These are phyloP conservation scores for Neurospora cerealis DNA, from an alignment of 495 filamentous ascomycete genomes.

Conservation along the genomic window DNA sequence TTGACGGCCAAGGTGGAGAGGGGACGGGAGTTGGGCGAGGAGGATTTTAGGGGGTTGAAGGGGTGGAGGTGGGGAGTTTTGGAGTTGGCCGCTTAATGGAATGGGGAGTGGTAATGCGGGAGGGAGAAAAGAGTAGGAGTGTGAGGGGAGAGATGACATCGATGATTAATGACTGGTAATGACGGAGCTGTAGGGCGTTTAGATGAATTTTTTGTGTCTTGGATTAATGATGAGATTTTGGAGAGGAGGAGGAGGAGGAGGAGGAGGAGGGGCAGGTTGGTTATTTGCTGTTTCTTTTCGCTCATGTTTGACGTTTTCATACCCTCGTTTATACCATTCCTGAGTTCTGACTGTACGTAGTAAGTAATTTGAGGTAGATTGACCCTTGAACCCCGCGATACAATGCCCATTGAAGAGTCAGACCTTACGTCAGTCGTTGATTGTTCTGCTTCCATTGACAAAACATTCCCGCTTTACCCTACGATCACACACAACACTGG, in stretches of 20 bases:
- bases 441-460: background rate
- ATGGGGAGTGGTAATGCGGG: background rate
- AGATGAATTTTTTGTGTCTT: background rate
- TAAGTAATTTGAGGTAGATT: background rate
- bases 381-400: background rate
- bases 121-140: background rate
- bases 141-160: background rate
- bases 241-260: background rate
- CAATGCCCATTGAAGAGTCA: background rate
- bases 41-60: slow-evolving; percentile 31
- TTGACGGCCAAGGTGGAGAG: slow-evolving; percentile 31
- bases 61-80: slow-evolving; percentile 39
- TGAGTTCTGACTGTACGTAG: background rate
- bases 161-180: background rate
- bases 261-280: background rate
- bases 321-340: background rate
- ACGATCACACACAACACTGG: background rate
- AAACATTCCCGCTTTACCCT: background rate
- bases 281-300: background rate
- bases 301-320: background rate
- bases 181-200: background rate
- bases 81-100: slow-evolving; percentile 22
- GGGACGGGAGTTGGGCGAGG: slow-evolving; percentile 27
- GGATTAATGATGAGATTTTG: background rate
- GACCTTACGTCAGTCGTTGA: no score